Percentiles rank a stretch among this genome's conserved stretches.
phyloP scores from a whole-genome alignment of 805 yeast species.

The Candida morakotiae region DNA sequence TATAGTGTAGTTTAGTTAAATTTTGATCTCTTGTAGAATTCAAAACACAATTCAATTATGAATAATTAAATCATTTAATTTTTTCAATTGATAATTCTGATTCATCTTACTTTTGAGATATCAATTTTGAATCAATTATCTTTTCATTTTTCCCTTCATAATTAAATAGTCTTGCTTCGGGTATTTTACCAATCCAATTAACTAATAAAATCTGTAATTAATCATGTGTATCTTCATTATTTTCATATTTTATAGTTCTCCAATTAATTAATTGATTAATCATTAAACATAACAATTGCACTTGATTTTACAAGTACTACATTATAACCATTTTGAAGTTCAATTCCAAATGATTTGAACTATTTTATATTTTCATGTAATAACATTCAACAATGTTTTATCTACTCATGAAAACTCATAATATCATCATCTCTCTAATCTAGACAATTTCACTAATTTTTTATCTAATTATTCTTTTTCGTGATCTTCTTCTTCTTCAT shows the following conservation, averaged over 20 bases:
- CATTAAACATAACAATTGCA: conserved; percentile 61
- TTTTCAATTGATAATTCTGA: conserved; percentile 10
- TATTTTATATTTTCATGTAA: conserved; percentile 65
- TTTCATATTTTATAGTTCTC: conserved; percentile 36
- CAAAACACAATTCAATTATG: conserved; percentile 11
- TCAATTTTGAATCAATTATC: neutral
- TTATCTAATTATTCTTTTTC: too few relatives aligned
- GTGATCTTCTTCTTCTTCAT: neutral
- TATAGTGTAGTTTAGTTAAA: conserved; percentile 14
- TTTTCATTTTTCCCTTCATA: conserved; percentile 4
- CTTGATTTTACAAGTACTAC: conserved; percentile 28
- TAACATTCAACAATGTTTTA: conserved; percentile 61
- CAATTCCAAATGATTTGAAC: conserved; percentile 27
- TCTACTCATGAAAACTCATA: conserved; percentile 58
- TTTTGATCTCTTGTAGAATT: neutral
- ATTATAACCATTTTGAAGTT: conserved; percentile 23
- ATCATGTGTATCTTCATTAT: conserved; percentile 38
- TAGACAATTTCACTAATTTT: too few relatives aligned
- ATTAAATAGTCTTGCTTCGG: conserved; percentile 55
- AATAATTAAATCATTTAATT: too few relatives aligned
- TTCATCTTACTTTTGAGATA: neutral
- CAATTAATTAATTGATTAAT: conserved; percentile 46
- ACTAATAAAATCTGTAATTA: conserved; percentile 58
- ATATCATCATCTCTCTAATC: conserved; percentile 12
- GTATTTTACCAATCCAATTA: conserved; percentile 59